Conservation (phyloP, 2,329 filamentous ascomycete genomes). For the Ramichloridium luteum region DNA sequence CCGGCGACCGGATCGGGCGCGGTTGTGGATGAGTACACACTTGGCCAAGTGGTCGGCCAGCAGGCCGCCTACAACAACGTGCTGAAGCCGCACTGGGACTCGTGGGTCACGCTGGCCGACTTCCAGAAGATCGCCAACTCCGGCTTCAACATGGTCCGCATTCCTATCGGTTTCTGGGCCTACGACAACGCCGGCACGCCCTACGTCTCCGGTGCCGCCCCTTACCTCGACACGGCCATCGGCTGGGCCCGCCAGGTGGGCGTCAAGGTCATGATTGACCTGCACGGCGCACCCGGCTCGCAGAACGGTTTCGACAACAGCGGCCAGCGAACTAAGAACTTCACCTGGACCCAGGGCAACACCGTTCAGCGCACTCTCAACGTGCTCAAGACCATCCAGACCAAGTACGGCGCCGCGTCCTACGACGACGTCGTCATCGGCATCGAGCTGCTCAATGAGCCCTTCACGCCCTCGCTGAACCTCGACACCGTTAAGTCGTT, state of each 20-base stretch:
- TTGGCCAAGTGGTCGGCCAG: slow-evolving; percentile 37
- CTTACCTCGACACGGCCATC: slow-evolving; percentile 44
- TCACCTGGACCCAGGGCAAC: slow-evolving; percentile 36
- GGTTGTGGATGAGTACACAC: slow-evolving; percentile 40
- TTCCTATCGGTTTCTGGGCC: slow-evolving; percentile 50
- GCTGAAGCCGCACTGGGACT: slow-evolving; percentile 40
- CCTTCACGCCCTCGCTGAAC: slow-evolving; percentile 35
- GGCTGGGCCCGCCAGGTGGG: slow-evolving; percentile 43
- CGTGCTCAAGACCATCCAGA: slow-evolving; percentile 45
- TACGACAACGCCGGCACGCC: slow-evolving; percentile 39
- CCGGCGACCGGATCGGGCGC: slow-evolving; percentile 8
- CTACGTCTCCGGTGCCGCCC: slow-evolving; percentile 40
- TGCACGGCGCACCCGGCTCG: slow-evolving; percentile 44
- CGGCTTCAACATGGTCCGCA: slow-evolving; percentile 47
- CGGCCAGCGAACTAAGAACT: slow-evolving; percentile 34
- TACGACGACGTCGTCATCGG: slow-evolving; percentile 49
- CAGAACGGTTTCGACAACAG: slow-evolving; percentile 54
- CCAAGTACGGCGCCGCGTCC: slow-evolving; percentile 41
- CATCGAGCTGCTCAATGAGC: slow-evolving; percentile 48
- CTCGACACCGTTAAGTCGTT: slow-evolving; percentile 39
- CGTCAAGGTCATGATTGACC: slow-evolving; percentile 46
- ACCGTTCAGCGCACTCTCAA: slow-evolving; percentile 40
- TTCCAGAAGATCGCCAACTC: slow-evolving; percentile 45
- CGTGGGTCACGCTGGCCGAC: slow-evolving; percentile 38
- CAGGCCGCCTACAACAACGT: slow-evolving; percentile 30